These are phyloP conservation scores for Brasenia schreberi DNA, from an alignment of 164 flowering plant species.

Conservation along the genomic window DNA sequence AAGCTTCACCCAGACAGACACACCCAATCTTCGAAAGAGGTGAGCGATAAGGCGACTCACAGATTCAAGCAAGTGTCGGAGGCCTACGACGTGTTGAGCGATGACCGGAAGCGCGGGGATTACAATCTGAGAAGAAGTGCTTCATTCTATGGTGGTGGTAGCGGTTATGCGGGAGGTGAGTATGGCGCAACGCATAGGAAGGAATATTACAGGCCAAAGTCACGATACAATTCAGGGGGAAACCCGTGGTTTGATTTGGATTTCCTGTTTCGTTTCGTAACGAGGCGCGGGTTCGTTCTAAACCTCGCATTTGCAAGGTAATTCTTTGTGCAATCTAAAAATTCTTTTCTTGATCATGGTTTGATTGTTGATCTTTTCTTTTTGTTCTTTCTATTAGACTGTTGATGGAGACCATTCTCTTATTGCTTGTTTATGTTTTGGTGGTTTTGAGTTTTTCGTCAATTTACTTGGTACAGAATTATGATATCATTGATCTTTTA, in stretches of 20 bases:
- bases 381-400: not conserved
- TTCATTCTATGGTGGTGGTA: constrained; percentile 2
- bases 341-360: not conserved
- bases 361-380: not conserved
- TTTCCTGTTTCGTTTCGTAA: constrained; percentile 22
- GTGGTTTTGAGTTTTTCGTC: not conserved
- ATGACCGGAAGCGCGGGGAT: constrained; percentile 59
- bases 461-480: not conserved
- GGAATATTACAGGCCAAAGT: constrained; percentile 5
- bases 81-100: constrained; percentile 66
- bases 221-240: constrained; percentile 2
- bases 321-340: not conserved
- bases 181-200: constrained; percentile 1
- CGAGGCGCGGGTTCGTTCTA: constrained; percentile 45
- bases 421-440: not conserved
- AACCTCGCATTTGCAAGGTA: constrained; percentile 59
- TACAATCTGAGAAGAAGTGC: constrained; percentile 19
- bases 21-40: constrained; percentile 33
- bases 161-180: constrained; percentile 3
- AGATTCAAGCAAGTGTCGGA: constrained; percentile 70
- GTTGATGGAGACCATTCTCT: not conserved
- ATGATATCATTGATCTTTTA: no score
- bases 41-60: constrained; percentile 32
- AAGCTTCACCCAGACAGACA: constrained; percentile 86
- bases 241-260: constrained; percentile 17